These are phyloP conservation scores for Erythrobasidium yunnanense DNA, from an alignment of 768 basidiomycete genomes.

Conservation along the genomic window DNA sequence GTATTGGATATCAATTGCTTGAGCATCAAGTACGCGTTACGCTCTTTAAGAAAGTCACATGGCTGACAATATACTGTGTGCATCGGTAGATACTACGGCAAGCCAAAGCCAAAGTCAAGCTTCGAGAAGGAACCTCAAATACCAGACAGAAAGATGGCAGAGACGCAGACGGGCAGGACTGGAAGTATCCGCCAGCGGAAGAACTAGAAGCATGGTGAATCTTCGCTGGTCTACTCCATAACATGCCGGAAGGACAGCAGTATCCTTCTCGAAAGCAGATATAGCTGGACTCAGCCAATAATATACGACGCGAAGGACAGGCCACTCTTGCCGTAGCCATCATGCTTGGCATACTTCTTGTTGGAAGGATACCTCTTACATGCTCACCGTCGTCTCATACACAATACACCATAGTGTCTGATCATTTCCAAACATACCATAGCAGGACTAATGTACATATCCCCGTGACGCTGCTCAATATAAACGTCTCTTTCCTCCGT, in stretches of 20 bases:
- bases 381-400: too few relatives aligned
- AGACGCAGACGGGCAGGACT: background rate
- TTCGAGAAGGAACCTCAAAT: slow-evolving; percentile 24
- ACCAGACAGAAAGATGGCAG: slow-evolving; percentile 1
- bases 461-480: slow-evolving; percentile 80
- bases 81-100: slow-evolving; percentile 9
- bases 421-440: slow-evolving; percentile 27
- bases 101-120: slow-evolving; percentile 3
- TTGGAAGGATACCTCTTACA: too few relatives aligned
- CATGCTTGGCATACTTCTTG: too few relatives aligned
- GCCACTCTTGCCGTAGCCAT: too few relatives aligned
- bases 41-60: background rate
- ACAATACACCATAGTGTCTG: too few relatives aligned
- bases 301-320: too few relatives aligned
- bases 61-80: background rate
- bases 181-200: slow-evolving; percentile 14
- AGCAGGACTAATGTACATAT: slow-evolving; percentile 57
- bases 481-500: slow-evolving; percentile 75
- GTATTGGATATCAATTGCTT: slow-evolving; percentile 91
- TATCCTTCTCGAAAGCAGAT: too few relatives aligned
- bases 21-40: slow-evolving; percentile 51
- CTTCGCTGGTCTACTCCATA: too few relatives aligned
- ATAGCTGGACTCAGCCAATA: too few relatives aligned
- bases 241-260: too few relatives aligned
- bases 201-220: too few relatives aligned